Base-by-base conservation (phyloP, 2,329 filamentous ascomycete genomes). In the Arthrobotrys conoides region DNA sequence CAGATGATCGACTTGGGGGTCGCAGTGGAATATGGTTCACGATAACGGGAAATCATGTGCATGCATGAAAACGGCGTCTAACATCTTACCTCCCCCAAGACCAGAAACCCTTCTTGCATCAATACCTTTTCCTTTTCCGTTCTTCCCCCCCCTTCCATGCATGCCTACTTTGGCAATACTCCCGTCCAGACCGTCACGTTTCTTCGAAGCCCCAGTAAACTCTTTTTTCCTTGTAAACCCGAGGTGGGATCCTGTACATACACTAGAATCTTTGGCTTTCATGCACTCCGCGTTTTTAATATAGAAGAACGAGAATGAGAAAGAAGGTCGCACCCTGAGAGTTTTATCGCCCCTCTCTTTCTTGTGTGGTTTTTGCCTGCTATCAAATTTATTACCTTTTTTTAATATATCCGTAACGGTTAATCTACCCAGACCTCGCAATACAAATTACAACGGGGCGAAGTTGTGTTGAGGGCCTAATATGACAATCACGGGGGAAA, bases 381-480 rank as follows among this genome's bases (percentile, higher is more conserved):
- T 61, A 61, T 44, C 57, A 61, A 59, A 51, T 41, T 66, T 51
- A 38, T 51, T 53, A n/a, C 38, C 6, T 6, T 46, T 46, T 67
- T 67, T 69, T 69, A 69, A 69, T 69, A 69, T 69, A 69, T 69
- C 65, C 65, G 65, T 53, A 53, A 69, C 65, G 57, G 57, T 61
- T 51, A 53, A 67, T 67, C 44, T 51, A 16, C 33, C 63, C 27
- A 14, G 38, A 12, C 12, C 38, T n/a, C 9, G 16, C 44, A 67
- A 53, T 53, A 36, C 64, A 67, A 67, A 48, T 59, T 61, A 36
- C 57, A 61, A 61, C 57, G 57, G 57, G 57, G 57, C 36, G 57
- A 24, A 61, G 57, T 61, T 61, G 57, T 61, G 57, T 61, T 61
- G 57, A 61, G 57, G 57, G 67, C 67, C 67, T 71, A 71, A 71